These are phyloP conservation scores for Skeletonema tropicum DNA, from an alignment of 108 stramenopile genomes.

Conservation along the genomic window DNA sequence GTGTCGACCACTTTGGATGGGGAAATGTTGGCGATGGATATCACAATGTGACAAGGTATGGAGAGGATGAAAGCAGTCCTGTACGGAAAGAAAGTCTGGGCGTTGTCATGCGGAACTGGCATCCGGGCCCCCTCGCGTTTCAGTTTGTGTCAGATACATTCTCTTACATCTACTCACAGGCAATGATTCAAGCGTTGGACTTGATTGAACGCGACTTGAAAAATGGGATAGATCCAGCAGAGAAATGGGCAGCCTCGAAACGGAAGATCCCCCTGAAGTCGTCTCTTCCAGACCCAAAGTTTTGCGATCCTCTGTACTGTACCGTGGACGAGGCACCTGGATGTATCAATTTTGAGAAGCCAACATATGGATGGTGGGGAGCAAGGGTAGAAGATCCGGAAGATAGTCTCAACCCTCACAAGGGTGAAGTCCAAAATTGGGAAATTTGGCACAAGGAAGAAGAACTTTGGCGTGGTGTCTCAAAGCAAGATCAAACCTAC, in stretches of 20 bases:
- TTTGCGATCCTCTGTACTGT: slow-evolving; percentile 10
- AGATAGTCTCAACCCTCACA: slow-evolving; percentile 48
- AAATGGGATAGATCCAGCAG: slow-evolving; percentile 33
- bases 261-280: slow-evolving; percentile 15
- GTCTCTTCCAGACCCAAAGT: not conserved
- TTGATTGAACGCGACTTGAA: slow-evolving; percentile 33
- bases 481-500: slow-evolving; percentile 31
- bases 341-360: slow-evolving; percentile 50
- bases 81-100: slow-evolving; percentile 51
- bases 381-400: slow-evolving; percentile 38
- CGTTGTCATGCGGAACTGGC: slow-evolving; percentile 53
- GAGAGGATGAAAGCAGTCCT: slow-evolving; percentile 40
- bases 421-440: slow-evolving; percentile 44
- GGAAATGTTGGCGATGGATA: slow-evolving; percentile 54
- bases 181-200: slow-evolving; percentile 46
- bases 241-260: slow-evolving; percentile 38
- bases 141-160: slow-evolving; percentile 53
- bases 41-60: slow-evolving; percentile 51
- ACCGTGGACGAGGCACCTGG: slow-evolving; percentile 51
- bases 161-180: slow-evolving; percentile 47
- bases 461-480: slow-evolving; percentile 35
- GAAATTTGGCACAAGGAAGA: slow-evolving; percentile 31
- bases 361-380: slow-evolving; percentile 43
- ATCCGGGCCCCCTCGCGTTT: slow-evolving; percentile 50
- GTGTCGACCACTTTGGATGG: slow-evolving; percentile 40